Conservation (phyloP, 805 yeast species). For the Candida saitoana region DNA sequence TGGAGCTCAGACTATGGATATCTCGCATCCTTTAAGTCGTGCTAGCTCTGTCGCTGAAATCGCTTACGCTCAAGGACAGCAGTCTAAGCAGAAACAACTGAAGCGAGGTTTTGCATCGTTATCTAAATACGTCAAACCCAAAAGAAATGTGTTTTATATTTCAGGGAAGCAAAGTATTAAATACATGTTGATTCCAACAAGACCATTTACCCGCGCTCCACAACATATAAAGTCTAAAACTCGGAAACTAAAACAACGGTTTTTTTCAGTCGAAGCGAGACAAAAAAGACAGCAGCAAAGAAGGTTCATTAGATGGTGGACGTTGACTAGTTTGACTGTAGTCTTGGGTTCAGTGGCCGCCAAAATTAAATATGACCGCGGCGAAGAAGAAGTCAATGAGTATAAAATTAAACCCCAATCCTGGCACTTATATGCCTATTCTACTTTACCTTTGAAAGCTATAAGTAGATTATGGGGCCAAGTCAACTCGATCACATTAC, state of each 20-base stretch:
- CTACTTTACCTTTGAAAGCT: slow-evolving; percentile 86
- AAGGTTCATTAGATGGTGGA: slow-evolving; percentile 49
- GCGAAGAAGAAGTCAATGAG: slow-evolving; percentile 31
- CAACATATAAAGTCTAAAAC: slow-evolving; percentile 33
- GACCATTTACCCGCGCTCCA: slow-evolving; percentile 35
- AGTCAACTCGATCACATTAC: slow-evolving; percentile 76
- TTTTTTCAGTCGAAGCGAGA: slow-evolving; percentile 42
- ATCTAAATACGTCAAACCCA: slow-evolving; percentile 56
- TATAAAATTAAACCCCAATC: slow-evolving; percentile 61
- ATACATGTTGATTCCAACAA: slow-evolving; percentile 21
- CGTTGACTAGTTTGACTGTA: slow-evolving; percentile 48
- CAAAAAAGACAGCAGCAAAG: slow-evolving; percentile 36
- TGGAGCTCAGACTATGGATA: slow-evolving; percentile 38
- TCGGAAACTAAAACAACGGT: slow-evolving; percentile 33
- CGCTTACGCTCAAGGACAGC: slow-evolving; percentile 18
- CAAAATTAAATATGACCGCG: slow-evolving; percentile 35
- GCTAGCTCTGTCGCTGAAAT: slow-evolving; percentile 36
- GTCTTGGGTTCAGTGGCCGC: slow-evolving; percentile 54
- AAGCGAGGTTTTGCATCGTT: slow-evolving; percentile 26
- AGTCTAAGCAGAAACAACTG: slow-evolving; percentile 12
- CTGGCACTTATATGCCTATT: slow-evolving; percentile 87
- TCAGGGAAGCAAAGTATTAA: slow-evolving; percentile 13
- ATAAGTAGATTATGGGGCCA: slow-evolving; percentile 94
- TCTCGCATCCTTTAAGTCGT: slow-evolving; percentile 40
- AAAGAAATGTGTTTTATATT: slow-evolving; percentile 43